Evolutionary conservation across 2,329 filamentous ascomycete species (phyloP).

Genomic region (Aspergillus caelatus): DNA sequence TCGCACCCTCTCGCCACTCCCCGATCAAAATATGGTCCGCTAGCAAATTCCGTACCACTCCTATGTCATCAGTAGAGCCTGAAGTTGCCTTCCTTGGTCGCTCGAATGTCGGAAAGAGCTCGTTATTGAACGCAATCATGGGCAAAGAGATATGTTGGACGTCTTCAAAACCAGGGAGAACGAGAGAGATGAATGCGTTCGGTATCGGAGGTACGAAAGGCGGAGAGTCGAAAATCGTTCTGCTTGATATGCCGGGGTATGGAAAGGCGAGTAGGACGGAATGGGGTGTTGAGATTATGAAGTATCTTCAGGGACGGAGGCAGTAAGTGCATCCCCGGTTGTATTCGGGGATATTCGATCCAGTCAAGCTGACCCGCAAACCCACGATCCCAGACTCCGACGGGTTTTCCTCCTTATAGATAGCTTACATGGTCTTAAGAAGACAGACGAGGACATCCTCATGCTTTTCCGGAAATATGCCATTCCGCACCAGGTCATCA

Average conservation of each 20-base stretch:
- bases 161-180: slow-evolving; percentile 63
- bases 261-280: slow-evolving; percentile 62
- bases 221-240: slow-evolving; percentile 53
- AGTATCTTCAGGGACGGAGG: slow-evolving; percentile 64
- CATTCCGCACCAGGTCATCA: slow-evolving; percentile 65
- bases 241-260: slow-evolving; percentile 74
- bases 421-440: slow-evolving; percentile 64
- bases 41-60: slow-evolving; percentile 62
- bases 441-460: slow-evolving; percentile 61
- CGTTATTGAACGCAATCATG: slow-evolving; percentile 67
- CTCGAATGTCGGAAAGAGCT: slow-evolving; percentile 71
- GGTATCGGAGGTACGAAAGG: slow-evolving; percentile 56
- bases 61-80: slow-evolving; percentile 55
- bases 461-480: slow-evolving; percentile 57
- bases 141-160: slow-evolving; percentile 56
- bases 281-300: slow-evolving; percentile 70
- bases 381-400: slow-evolving; percentile 47
- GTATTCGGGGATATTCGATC: neutral
- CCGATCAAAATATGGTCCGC: slow-evolving; percentile 63
- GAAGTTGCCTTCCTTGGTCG: slow-evolving; percentile 70
- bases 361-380: neutral
- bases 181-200: slow-evolving; percentile 68
- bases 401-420: slow-evolving; percentile 68
- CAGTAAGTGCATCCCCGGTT: slow-evolving; percentile 49
- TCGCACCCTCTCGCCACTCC: slow-evolving; percentile 48